Base-by-base conservation (phyloP, 2,329 filamentous ascomycete species). In the Xylariales sp. region DNA sequence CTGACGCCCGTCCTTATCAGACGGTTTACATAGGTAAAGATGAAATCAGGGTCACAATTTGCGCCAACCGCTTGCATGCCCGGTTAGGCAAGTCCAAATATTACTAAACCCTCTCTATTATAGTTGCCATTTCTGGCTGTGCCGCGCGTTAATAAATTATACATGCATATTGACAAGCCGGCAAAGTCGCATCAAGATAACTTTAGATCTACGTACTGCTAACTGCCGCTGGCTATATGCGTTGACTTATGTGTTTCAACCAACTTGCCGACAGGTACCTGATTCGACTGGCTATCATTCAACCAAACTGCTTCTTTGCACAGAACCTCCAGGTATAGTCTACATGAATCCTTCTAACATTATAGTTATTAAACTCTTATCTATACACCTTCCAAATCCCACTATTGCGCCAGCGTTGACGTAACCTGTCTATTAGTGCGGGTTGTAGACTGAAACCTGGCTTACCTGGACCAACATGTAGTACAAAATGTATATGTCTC, bases 351-450 rank as follows among this genome's bases (percentile, higher is more conserved):
- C 15, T 7, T 8, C 8, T 12, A 8, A 25, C 23, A 25, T 25
- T 25, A 25, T 25, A n/a, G 8, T n/a, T n/a, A n/a, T 25, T n/a
- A 8, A 25, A 25, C 23, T n/a, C 8, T 25, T n/a, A 8, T 35
- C 11, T 23, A 19, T 13, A 17, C 33, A 35, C 33, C 33, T 35
- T 27, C 33, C 33, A 15, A n/a, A n/a, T 33, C 5, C 11, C n/a
- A n/a, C 15, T 27, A 35, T 35, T 25, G 33, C 33, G 19, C 15
- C 21, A 27, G 33, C 12, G 21, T 27, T 35, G 33, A 35, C 33
- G 33, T 24, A 17, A n/a, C 14, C 23, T 14, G 20, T 18, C 21
- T 16, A 35, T 27, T 17, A 35, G 14, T 13, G 24, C 13, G 14
- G 16, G 10, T 6, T 35, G 33, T 27, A 25, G 5, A 25, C n/a